Evolutionary conservation across 2,329 filamentous ascomycete species (phyloP).

Genomic region (Sclerotinia nivalis): DNA sequence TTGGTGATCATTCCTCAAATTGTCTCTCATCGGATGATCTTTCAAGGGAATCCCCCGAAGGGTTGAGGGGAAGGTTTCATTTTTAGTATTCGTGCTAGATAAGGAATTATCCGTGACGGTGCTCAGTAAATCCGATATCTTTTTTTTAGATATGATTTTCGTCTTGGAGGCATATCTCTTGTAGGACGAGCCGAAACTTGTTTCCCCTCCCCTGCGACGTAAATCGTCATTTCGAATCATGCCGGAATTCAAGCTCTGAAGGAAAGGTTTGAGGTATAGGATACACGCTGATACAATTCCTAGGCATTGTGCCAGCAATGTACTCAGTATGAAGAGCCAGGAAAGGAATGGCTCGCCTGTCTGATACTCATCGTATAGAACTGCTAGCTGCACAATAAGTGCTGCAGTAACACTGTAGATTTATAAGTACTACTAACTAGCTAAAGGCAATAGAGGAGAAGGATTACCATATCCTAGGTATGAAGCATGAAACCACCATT

Average conservation of each 20-base stretch:
- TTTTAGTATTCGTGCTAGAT: neutral
- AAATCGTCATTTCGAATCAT: conserved; percentile 18
- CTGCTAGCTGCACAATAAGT: neutral
- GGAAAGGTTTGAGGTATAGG: conserved; percentile 16
- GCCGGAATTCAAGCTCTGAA: conserved; percentile 6
- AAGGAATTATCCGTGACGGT: neutral
- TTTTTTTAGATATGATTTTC: neutral
- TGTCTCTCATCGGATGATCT: neutral
- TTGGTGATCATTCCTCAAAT: neutral
- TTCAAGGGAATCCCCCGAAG: neutral
- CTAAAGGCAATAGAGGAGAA: neutral
- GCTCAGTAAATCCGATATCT: neutral
- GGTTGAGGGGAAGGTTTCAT: neutral
- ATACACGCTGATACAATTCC: conserved; percentile 17
- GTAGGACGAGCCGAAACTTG: neutral
- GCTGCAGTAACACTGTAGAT: neutral
- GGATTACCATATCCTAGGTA: conserved; percentile 10
- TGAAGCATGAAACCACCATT: neutral
- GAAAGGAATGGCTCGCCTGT: neutral
- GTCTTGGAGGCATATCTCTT: conserved; percentile 10
- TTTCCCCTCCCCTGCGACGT: conserved; percentile 2
- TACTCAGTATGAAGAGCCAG: conserved; percentile 10
- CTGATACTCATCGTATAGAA: neutral
- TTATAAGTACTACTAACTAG: neutral
- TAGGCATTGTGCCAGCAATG: conserved; percentile 6